Percentiles rank a stretch among this genome's conserved stretches.
These are phyloP conservation scores for Magnaporthales sp. DNA, from an alignment of 2,329 filamentous ascomycete genomes.

Conservation along the genomic window DNA sequence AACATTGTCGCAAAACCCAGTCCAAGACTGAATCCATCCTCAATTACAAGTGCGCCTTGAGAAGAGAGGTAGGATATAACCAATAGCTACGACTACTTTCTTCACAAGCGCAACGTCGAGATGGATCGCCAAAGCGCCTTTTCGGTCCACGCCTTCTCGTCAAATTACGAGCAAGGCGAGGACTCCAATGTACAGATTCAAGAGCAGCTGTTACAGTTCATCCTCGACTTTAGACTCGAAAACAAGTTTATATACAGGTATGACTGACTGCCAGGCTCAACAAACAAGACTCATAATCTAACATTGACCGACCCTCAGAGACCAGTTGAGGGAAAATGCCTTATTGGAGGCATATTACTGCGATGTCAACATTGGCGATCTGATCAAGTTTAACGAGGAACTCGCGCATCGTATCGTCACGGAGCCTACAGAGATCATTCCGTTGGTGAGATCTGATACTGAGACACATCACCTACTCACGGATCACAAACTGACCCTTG, in stretches of 20 bases:
- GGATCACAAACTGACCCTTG: not conserved
- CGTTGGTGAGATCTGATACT: constrained; percentile 53
- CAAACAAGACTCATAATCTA: not conserved
- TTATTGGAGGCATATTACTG: constrained; percentile 91
- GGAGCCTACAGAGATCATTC: constrained; percentile 87
- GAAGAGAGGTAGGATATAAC: not conserved
- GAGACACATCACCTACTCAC: not conserved
- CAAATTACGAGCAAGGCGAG: constrained; percentile 54
- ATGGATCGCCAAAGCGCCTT: constrained; percentile 91
- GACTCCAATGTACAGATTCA: constrained; percentile 67
- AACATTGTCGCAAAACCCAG: not conserved
- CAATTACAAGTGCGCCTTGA: not conserved
- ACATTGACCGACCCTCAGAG: constrained; percentile 44
- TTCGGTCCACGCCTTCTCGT: constrained; percentile 71
- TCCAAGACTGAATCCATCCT: not conserved
- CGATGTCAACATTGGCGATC: constrained; percentile 89
- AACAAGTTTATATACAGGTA: constrained; percentile 93
- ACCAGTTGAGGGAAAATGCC: constrained; percentile 92
- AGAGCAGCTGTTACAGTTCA: constrained; percentile 76
- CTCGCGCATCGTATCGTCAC: constrained; percentile 82
- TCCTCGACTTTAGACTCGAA: constrained; percentile 88
- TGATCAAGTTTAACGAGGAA: constrained; percentile 95
- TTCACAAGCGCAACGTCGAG: constrained; percentile 10
- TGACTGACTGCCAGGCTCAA: constrained; percentile 9
- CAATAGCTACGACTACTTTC: not conserved